Evolutionary conservation across 2,329 filamentous ascomycete genomes (phyloP), one percentile per base, ranked within the genome.

Genomic region (Stemphylium vesicarium): DNA sequence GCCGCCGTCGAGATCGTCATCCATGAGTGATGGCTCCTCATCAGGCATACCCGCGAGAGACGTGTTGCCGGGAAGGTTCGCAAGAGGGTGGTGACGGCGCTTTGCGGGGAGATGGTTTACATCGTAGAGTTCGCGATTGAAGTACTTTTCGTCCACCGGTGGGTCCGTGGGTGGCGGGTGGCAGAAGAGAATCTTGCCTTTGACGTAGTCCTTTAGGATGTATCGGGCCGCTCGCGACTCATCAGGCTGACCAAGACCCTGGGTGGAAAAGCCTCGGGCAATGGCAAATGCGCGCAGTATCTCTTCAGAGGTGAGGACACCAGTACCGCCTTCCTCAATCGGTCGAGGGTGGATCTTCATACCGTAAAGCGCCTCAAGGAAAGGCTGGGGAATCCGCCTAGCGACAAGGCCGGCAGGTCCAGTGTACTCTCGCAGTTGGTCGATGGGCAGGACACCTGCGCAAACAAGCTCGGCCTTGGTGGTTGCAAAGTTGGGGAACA

Each of bases 381-480:
- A 98, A 7, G 84, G 79, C 72, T 95, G 88, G 1, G 95, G 96
- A 50, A 99, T 92, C 47, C 95, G 86, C 55, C 89, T 85, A 1
- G 93, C 88, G 24, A 99, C 89, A 3, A 99, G 84, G 0, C 86
- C 88, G 15, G 89, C 88, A 0, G 95, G 95, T 1, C 95, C 95
- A 3, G 88, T 93, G 79, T 90, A 96, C 73, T 99, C 95, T 59
- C 95, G 87, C 65, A 98, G 84, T 77, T 99, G 95, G 75, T 99
- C 95, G 68, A 99, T 99, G 10, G 95, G 95, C 29, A 99, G 82
- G 16, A 99, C 87, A 72, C 95, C 95, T 72, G 94, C 96, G 77
- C 92, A 95, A 9, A 99, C 95, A 16, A 99, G 85, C 70, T 99
- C 95, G 35, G 91, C 95, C 78, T 98, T 98, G 41, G 93, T 98